Conservation (phyloP, 169 alveolate genomes). For the Cryptosporidium viatorum region DNA sequence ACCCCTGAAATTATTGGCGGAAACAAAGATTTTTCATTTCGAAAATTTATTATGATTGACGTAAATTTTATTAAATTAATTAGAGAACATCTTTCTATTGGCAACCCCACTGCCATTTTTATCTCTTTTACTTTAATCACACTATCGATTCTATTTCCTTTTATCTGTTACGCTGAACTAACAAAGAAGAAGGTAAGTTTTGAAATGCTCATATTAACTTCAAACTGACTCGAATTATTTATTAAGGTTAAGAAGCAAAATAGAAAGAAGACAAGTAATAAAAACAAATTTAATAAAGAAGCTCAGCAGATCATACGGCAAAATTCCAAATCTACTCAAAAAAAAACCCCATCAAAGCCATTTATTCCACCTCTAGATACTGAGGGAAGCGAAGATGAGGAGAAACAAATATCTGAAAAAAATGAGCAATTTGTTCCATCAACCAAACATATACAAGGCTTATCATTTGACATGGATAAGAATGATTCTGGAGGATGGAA, state of each 20-base stretch:
- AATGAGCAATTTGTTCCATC: slow-evolving; percentile 18
- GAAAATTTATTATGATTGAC: neutral
- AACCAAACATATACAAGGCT: slow-evolving; percentile 36
- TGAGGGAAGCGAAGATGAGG: slow-evolving; percentile 40
- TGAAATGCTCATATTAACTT: neutral
- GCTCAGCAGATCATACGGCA: neutral
- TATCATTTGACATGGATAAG: slow-evolving; percentile 43
- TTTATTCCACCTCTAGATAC: slow-evolving; percentile 48
- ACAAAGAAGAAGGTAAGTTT: slow-evolving; percentile 67
- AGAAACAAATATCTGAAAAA: neutral
- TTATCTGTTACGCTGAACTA: slow-evolving; percentile 38
- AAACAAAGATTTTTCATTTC: neutral
- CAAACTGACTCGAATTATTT: neutral
- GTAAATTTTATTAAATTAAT: slow-evolving; percentile 14
- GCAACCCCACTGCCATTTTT: slow-evolving; percentile 74
- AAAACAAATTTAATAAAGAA: neutral
- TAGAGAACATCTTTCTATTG: slow-evolving; percentile 21
- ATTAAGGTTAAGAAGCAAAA: slow-evolving; percentile 32
- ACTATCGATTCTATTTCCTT: slow-evolving; percentile 32
- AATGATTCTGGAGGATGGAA: slow-evolving; percentile 60
- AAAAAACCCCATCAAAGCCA: slow-evolving; percentile 11
- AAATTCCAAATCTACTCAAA: neutral
- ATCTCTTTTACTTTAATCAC: slow-evolving; percentile 14
- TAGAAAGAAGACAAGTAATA: slow-evolving; percentile 11
- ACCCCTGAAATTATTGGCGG: slow-evolving; percentile 1